These are phyloP conservation scores for Boehmeria nivea DNA, from an alignment of 306 rosid species.

Conservation along the genomic window DNA sequence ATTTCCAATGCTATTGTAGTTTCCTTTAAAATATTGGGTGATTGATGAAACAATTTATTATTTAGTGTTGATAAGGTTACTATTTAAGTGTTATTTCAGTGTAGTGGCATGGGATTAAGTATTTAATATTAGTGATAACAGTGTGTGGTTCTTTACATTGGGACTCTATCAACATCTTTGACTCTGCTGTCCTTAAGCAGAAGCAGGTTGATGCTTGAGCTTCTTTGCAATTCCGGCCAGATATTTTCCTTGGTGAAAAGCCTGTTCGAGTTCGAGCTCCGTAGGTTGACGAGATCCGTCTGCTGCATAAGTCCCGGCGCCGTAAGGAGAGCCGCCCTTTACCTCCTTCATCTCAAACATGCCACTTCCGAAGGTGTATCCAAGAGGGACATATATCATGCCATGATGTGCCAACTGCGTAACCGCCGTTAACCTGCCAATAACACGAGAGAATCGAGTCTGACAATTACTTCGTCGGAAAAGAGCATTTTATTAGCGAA, in stretches of 20 bases:
- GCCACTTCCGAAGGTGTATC: conserved; percentile 80
- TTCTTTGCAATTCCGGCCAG: conserved; percentile 65
- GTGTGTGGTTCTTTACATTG: too few species aligned
- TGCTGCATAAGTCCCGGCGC: conserved; percentile 87
- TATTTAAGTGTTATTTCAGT: too few species aligned
- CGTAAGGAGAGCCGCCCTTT: conserved; percentile 84
- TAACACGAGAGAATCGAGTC: neutral
- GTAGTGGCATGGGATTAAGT: too few species aligned
- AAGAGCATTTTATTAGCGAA: too few species aligned
- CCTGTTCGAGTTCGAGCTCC: conserved; percentile 66
- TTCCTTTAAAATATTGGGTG: too few species aligned
- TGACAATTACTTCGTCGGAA: too few species aligned
- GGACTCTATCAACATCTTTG: too few species aligned
- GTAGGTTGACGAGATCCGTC: conserved; percentile 90
- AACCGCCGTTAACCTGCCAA: conserved; percentile 59
- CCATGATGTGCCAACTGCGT: conserved; percentile 97
- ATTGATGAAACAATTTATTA: too few species aligned
- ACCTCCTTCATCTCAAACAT: conserved; percentile 84
- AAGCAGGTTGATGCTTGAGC: conserved; percentile 35
- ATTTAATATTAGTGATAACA: too few species aligned
- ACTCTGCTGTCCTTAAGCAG: too few species aligned
- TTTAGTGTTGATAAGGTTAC: too few species aligned
- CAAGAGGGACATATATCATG: conserved; percentile 81
- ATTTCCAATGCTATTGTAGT: too few species aligned
- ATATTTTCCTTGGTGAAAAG: conserved; percentile 82